Conservation (phyloP, 1,284 basidiomycete species). For the Mycosarcoma maydis region DNA sequence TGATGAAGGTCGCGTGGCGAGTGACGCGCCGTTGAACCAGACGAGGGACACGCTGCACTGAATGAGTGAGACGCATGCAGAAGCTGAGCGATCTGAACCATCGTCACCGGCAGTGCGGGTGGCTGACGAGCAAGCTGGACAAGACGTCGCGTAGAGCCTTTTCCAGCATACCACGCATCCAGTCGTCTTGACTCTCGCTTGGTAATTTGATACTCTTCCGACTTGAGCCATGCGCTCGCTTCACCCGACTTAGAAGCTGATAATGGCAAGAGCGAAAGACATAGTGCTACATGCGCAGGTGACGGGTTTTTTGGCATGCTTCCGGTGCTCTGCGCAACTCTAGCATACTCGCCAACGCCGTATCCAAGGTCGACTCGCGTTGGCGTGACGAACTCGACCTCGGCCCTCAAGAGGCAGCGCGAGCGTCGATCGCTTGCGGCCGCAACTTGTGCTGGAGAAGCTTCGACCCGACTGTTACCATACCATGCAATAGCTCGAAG, state of each 20-base stretch:
- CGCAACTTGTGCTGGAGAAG: slow-evolving; percentile 43
- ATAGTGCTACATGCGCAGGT: slow-evolving; percentile 51
- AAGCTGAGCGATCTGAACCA: slow-evolving; percentile 53
- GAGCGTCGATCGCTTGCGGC: slow-evolving; percentile 23
- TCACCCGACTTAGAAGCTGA: slow-evolving; percentile 6
- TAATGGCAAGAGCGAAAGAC: slow-evolving; percentile 43
- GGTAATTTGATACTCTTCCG: slow-evolving; percentile 23
- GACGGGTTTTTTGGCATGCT: slow-evolving; percentile 21
- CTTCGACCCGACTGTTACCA: slow-evolving; percentile 53
- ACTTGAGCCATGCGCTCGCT: slow-evolving; percentile 29
- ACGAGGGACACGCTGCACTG: slow-evolving; percentile 52
- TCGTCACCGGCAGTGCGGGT: slow-evolving; percentile 31
- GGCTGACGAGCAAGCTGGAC: slow-evolving; percentile 45
- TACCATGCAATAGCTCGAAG: slow-evolving; percentile 58
- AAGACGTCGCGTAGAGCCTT: slow-evolving; percentile 44
- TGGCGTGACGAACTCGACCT: slow-evolving; percentile 58
- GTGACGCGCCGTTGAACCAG: slow-evolving; percentile 45
- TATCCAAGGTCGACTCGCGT: slow-evolving; percentile 22
- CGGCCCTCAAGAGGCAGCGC: slow-evolving; percentile 24
- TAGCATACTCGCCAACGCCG: slow-evolving; percentile 26
- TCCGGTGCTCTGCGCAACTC: slow-evolving; percentile 16
- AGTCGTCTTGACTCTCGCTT: slow-evolving; percentile 45
- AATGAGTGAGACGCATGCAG: slow-evolving; percentile 50
- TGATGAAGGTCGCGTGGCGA: slow-evolving; percentile 55
- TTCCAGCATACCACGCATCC: slow-evolving; percentile 46